Evolutionary conservation across 306 rosid genomes (phyloP), one percentile per base, ranked within the genome.

Genomic region (Dalbergia cultrata): DNA sequence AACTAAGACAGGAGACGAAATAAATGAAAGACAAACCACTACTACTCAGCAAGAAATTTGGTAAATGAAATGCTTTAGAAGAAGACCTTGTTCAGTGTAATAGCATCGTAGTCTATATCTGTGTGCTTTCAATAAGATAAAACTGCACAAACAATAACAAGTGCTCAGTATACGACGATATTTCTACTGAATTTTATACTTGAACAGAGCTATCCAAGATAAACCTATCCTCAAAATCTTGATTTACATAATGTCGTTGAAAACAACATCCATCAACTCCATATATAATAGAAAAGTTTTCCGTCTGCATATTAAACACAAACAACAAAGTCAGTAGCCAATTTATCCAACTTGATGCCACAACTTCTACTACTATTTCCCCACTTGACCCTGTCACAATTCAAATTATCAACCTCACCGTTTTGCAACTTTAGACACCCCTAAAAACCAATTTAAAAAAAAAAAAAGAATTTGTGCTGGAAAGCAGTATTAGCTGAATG

Each of bases 81-180:
- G 8, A 22, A 62, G 5, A 95, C 99, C 99, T 91, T 89, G 91
- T 72, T 93, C 94, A 19, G 92, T 91, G 85, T 95, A 95, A 81
- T 93, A 93, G 85, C 96, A 91, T 70, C 91, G 97, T 74, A 93
- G 91, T 82, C 99, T 91, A 74, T 81, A 93, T 84, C 88, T 90
- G 82, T 91, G 99, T 0, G 84, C 91, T 81, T 80, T 90, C 37
- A 97, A 85, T 64, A 91, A 85, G 80, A 83, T 62, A 86, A 93
- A 93, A 87, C 97, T 93, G 92, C 87, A 78, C 18, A 47, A 7
- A 8, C 81, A 86, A 57, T 44, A 39, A 67, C 19, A 7, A 52
- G 76, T 37, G 45, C 1, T 58, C 71, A 78, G 81, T 65, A 43
- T 63, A 65, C 34, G 72, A 82, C 72, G 70, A 50, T 18, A 76